Percentiles rank a stretch among this genome's conserved stretches.
Conservation (phyloP, 768 basidiomycete genomes). For the Harrya chromipes region DNA sequence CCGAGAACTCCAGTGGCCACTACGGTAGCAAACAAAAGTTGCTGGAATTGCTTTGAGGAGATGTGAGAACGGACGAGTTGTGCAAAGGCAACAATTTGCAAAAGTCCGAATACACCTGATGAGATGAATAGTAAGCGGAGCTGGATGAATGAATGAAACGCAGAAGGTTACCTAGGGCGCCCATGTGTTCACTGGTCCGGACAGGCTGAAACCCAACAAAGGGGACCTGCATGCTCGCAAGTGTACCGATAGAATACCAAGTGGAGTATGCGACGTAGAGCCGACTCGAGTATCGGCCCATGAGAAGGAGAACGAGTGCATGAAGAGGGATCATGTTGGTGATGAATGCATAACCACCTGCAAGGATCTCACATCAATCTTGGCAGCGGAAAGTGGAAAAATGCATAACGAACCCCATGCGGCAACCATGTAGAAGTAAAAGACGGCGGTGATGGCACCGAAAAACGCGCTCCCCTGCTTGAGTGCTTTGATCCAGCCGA, state of each 20-base stretch:
- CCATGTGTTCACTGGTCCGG: slow-evolving; percentile 97
- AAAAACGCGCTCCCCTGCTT: slow-evolving; percentile 92
- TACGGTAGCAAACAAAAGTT: slow-evolving; percentile 67
- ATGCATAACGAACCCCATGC: slow-evolving; percentile 77
- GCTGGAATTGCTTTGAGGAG: slow-evolving; percentile 89
- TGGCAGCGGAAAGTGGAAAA: neutral
- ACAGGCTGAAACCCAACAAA: slow-evolving; percentile 99
- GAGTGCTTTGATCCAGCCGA: slow-evolving; percentile 92
- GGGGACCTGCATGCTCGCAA: slow-evolving; percentile 98
- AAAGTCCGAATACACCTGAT: slow-evolving; percentile 87
- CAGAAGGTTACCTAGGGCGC: slow-evolving; percentile 71
- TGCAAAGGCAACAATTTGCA: slow-evolving; percentile 94
- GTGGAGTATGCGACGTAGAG: slow-evolving; percentile 95
- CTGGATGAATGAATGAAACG: neutral
- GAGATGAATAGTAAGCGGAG: slow-evolving; percentile 9
- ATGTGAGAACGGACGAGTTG: slow-evolving; percentile 87
- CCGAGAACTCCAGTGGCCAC: slow-evolving; percentile 71
- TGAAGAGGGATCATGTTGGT: slow-evolving; percentile 99
- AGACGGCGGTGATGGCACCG: slow-evolving; percentile 86
- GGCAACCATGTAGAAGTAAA: slow-evolving; percentile 99
- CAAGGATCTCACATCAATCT: slow-evolving; percentile 9
- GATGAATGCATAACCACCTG: slow-evolving; percentile 98
- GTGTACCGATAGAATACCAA: slow-evolving; percentile 97
- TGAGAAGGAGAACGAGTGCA: slow-evolving; percentile 88
- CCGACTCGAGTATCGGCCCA: slow-evolving; percentile 91